A percentile compares a stretch with the other conserved stretches of the same genome.
Conservation (phyloP, 768 basidiomycete genomes). For the Podaxis mareebaensis region DNA sequence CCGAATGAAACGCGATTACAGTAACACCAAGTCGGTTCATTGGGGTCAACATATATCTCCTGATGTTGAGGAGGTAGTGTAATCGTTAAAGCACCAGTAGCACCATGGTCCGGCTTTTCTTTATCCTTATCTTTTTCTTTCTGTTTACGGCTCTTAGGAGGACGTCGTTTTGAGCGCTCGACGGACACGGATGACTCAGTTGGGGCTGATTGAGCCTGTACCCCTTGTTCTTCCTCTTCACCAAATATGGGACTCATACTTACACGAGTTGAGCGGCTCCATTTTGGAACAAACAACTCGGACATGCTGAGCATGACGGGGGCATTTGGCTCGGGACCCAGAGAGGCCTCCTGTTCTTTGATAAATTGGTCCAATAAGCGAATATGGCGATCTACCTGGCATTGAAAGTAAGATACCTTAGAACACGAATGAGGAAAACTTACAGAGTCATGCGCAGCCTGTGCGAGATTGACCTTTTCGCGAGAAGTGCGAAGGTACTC, state of each 20-base stretch:
- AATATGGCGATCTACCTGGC: constrained; percentile 77
- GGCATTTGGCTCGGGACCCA: constrained; percentile 39
- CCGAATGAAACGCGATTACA: constrained; percentile 82
- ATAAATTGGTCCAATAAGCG: constrained; percentile 73
- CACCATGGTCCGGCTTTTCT: constrained; percentile 21
- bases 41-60: constrained; percentile 33
- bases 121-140: constrained; percentile 25
- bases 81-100: constrained; percentile 31
- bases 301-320: constrained; percentile 50
- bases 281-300: constrained; percentile 59
- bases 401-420: constrained; percentile 13
- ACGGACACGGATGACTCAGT: background rate
- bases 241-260: constrained; percentile 39
- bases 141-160: constrained; percentile 19
- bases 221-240: constrained; percentile 22
- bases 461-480: constrained; percentile 78
- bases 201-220: background rate
- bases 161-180: constrained; percentile 3
- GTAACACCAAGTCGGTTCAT: constrained; percentile 74
- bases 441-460: constrained; percentile 71
- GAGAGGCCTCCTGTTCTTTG: constrained; percentile 43
- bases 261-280: constrained; percentile 37
- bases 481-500: constrained; percentile 64
- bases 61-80: constrained; percentile 34
- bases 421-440: background rate